A percentile compares a stretch with the other conserved stretches of the same genome.
phyloP scores from a whole-genome alignment of 441 rosid species.

The Biscutella laevigata region DNA sequence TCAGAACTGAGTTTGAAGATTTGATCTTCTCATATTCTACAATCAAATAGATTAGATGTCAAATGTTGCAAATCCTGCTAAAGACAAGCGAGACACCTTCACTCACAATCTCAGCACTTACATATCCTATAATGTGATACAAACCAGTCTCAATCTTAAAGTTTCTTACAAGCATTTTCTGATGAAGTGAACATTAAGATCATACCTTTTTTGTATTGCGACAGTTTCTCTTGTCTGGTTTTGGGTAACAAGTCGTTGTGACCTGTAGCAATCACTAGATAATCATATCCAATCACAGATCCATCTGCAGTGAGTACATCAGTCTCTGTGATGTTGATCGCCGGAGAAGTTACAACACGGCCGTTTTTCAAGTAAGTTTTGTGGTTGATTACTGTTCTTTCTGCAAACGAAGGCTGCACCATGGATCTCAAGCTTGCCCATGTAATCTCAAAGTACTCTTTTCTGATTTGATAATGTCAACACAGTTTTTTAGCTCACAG shows the following conservation, averaged over 20 bases:
- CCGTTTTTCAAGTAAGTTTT: slow-evolving; percentile 53
- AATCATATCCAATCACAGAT: slow-evolving; percentile 43
- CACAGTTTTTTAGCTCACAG: neutral
- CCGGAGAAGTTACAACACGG: slow-evolving; percentile 52
- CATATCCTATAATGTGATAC: too few relatives aligned
- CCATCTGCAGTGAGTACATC: slow-evolving; percentile 55
- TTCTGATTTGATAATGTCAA: slow-evolving; percentile 30
- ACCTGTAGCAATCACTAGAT: slow-evolving; percentile 80
- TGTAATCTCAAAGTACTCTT: slow-evolving; percentile 43
- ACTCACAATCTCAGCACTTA: slow-evolving; percentile 22
- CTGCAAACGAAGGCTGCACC: slow-evolving; percentile 78
- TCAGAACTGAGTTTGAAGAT: slow-evolving; percentile 62
- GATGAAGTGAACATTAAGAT: too few relatives aligned
- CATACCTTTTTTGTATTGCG: slow-evolving; percentile 49
- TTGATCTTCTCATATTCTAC: slow-evolving; percentile 68
- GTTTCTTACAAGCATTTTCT: too few relatives aligned
- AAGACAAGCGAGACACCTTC: slow-evolving; percentile 18
- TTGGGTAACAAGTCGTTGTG: slow-evolving; percentile 46
- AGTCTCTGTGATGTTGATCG: slow-evolving; percentile 42
- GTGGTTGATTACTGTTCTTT: slow-evolving; percentile 64
- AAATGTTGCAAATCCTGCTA: slow-evolving; percentile 1
- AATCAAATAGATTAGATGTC: slow-evolving; percentile 11
- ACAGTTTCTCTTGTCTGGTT: slow-evolving; percentile 48
- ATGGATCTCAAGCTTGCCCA: slow-evolving; percentile 59
- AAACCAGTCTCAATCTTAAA: too few relatives aligned